Base-by-base conservation (phyloP, 768 basidiomycete species). In the Trametes elegans region DNA sequence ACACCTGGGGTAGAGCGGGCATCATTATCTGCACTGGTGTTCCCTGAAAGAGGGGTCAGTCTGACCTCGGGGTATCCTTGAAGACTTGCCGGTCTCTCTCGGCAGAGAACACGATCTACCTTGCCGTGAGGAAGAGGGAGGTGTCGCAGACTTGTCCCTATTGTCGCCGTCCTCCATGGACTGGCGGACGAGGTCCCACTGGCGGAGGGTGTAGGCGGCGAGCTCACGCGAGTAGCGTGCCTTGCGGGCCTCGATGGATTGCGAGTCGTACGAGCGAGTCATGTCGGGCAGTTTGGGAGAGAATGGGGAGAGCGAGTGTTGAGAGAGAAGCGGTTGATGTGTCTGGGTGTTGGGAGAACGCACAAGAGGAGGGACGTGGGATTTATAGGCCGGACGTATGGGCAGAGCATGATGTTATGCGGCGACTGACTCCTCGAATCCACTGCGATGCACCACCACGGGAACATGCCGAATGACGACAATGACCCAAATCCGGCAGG, bases 191-290 rank as follows among this genome's bases (percentile, higher is more conserved):
- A 61, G 23, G 48, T 66, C 64, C 73, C 72, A 74, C 60, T 75
- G 74, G 35, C 64, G 64, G 48, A 73, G 64, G n/a, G 74, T 75
- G 50, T 75, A 71, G 4, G 67, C 70, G 5, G 72, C 73, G 23
- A 75, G 64, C 58, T 75, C 72, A 38, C 64, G 64, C 19, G 73
- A 62, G 52, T 75, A 75, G 32, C 65, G 70, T 19, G 67, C 63
- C 58, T 73, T 73, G 32, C 64, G 62, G 10, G 57, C 47, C 40
- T 71, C 70, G 52, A 68, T 21, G 23, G 66, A 62, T 21, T 60
- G 60, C 16, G 55, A 50, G 41, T 63, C 57, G 24, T 35, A 51
- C 14, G 48, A 6, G 11, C 55, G 35, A 8, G 62, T 60, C 56
- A 61, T 65, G 49, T 44, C 47, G 48, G 49, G 11, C 7, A 35